Conservation (phyloP, 768 basidiomycete genomes). For the Lactarius sanguifluus region DNA sequence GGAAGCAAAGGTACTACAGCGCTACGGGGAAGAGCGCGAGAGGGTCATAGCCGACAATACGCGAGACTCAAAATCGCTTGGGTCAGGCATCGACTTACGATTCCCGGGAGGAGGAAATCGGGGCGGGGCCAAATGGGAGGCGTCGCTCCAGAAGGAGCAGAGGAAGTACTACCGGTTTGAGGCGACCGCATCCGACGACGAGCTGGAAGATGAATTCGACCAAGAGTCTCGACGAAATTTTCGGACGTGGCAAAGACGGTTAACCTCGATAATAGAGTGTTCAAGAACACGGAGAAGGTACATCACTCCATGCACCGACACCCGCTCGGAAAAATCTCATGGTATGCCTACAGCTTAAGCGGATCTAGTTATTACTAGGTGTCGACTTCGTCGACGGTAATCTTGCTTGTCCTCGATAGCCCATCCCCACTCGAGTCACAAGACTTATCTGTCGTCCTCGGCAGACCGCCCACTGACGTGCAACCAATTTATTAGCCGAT, state of each 20-base stretch:
- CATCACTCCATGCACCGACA: slow-evolving; percentile 22
- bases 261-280: slow-evolving; percentile 69
- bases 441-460: too few relatives aligned
- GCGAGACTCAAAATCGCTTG: slow-evolving; percentile 83
- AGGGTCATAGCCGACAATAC: slow-evolving; percentile 81
- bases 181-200: slow-evolving; percentile 85
- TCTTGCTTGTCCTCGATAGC: too few relatives aligned
- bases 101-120: slow-evolving; percentile 46
- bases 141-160: slow-evolving; percentile 57
- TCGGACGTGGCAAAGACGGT: slow-evolving; percentile 74
- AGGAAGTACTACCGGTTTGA: slow-evolving; percentile 92
- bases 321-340: slow-evolving; percentile 7
- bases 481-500: background rate
- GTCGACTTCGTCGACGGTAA: too few relatives aligned
- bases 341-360: slow-evolving; percentile 36
- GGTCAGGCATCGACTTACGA: slow-evolving; percentile 70
- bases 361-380: slow-evolving; percentile 28
- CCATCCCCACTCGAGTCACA: too few relatives aligned
- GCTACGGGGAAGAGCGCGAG: slow-evolving; percentile 63
- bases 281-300: slow-evolving; percentile 81
- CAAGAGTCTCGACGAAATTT: slow-evolving; percentile 62
- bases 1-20: slow-evolving; percentile 67
- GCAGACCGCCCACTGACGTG: too few relatives aligned
- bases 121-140: slow-evolving; percentile 40
- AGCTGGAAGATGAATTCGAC: slow-evolving; percentile 92